phyloP scores from a whole-genome alignment of 257 asterid genomes.

The Nicotiana undulata region DNA sequence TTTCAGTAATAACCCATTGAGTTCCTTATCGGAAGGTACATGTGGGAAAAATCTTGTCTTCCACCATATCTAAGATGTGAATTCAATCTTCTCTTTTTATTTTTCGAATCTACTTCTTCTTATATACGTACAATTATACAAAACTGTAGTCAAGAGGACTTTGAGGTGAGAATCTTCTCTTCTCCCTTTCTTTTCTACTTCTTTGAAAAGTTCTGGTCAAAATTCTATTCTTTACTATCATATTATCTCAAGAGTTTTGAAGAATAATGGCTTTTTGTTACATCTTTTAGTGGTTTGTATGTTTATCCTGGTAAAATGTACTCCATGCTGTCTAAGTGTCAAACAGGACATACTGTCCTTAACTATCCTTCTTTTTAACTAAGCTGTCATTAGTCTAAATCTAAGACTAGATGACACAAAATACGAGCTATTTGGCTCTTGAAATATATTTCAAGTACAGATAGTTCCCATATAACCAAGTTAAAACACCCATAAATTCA shows the following conservation, averaged over 20 bases:
- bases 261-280: background rate
- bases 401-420: background rate
- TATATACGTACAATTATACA: constrained; percentile 3
- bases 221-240: background rate
- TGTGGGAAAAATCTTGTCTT: constrained; percentile 20
- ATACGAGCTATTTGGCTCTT: background rate
- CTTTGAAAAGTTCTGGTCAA: constrained; percentile 11
- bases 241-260: constrained; percentile 19
- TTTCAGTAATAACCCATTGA: constrained; percentile 31
- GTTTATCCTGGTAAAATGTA: constrained; percentile 5
- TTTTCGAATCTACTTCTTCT: background rate
- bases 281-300: background rate
- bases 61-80: constrained; percentile 34
- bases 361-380: background rate
- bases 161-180: constrained; percentile 19
- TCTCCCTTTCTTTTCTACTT: background rate
- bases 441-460: background rate
- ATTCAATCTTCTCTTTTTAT: constrained; percentile 4
- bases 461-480: background rate
- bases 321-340: background rate
- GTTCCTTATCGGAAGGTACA: constrained; percentile 37
- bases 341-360: background rate
- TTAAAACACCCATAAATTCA: background rate
- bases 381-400: background rate
- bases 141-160: constrained; percentile 9